These are phyloP conservation scores for Boletus tomentosulus DNA, from an alignment of 768 basidiomycete genomes.

Conservation along the genomic window DNA sequence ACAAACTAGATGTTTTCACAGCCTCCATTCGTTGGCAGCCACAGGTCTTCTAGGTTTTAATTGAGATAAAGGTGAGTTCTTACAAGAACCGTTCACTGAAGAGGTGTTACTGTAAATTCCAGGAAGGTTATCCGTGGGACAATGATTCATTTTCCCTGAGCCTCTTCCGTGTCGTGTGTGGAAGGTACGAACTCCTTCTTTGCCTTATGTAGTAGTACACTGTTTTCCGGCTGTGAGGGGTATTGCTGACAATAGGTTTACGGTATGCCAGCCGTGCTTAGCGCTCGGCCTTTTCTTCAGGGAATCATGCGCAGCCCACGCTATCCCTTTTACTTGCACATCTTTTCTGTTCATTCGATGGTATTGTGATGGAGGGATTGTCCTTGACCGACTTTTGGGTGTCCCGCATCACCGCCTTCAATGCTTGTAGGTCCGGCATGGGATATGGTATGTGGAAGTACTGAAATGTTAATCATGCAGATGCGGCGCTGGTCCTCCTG, in stretches of 20 bases:
- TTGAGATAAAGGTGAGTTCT: not conserved
- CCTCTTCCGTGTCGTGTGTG: not conserved
- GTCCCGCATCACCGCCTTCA: constrained; percentile 8
- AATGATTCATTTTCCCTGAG: not conserved
- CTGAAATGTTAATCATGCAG: not conserved
- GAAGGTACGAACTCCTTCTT: not conserved
- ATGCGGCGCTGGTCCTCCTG: constrained; percentile 1
- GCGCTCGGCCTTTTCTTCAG: not conserved
- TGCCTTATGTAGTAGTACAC: not conserved
- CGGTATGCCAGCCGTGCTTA: not conserved
- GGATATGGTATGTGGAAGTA: not conserved
- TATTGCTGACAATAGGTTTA: not conserved
- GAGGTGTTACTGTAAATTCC: no score
- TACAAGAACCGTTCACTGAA: not conserved
- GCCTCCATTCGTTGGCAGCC: not conserved
- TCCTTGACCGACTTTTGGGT: constrained; percentile 7
- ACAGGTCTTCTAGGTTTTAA: not conserved
- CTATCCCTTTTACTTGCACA: not conserved
- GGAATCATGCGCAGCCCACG: not conserved
- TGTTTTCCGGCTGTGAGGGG: not conserved
- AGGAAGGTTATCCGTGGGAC: not conserved
- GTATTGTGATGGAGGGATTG: constrained; percentile 4
- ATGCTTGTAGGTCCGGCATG: constrained; percentile 4
- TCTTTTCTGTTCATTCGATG: not conserved
- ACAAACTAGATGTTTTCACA: not conserved